Conservation (phyloP, 768 basidiomycete species). For the Collybia sordida region DNA sequence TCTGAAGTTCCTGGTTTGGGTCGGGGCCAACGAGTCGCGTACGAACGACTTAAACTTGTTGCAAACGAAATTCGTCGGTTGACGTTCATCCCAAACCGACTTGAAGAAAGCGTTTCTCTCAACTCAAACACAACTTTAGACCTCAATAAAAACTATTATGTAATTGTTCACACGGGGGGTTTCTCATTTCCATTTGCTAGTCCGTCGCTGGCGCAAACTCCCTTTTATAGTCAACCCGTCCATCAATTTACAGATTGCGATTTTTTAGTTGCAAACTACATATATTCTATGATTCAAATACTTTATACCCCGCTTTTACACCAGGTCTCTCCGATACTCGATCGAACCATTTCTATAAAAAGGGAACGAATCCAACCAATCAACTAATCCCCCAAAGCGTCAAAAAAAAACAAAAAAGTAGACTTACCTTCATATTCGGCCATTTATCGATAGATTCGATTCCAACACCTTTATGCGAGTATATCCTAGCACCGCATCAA, state of each 20-base stretch:
- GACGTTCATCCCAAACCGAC: slow-evolving; percentile 17
- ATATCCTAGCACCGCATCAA: slow-evolving; percentile 30
- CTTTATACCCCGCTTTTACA: slow-evolving; percentile 19
- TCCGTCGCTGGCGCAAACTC: no score
- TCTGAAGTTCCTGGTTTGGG: slow-evolving; percentile 53
- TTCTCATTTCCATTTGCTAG: no score
- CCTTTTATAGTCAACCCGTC: no score
- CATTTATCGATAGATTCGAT: slow-evolving; percentile 33
- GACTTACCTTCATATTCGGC: slow-evolving; percentile 34
- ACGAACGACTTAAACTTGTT: slow-evolving; percentile 31
- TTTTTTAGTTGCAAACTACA: neutral
- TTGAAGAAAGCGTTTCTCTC: neutral
- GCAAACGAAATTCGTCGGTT: slow-evolving; percentile 22
- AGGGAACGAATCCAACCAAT: no score
- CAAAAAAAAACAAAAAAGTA: slow-evolving; percentile 1
- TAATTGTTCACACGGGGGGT: no score
- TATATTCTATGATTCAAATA: slow-evolving; percentile 7
- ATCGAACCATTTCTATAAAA: slow-evolving; percentile 21
- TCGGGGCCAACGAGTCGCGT: slow-evolving; percentile 47
- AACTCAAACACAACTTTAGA: neutral
- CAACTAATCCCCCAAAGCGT: neutral
- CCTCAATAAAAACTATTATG: no score
- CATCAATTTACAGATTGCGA: neutral
- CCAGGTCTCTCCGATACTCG: slow-evolving; percentile 21
- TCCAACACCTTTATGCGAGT: slow-evolving; percentile 25